Conservation (phyloP, 192 early-diverging fungal genomes). For the Haplosporangium gracile region DNA sequence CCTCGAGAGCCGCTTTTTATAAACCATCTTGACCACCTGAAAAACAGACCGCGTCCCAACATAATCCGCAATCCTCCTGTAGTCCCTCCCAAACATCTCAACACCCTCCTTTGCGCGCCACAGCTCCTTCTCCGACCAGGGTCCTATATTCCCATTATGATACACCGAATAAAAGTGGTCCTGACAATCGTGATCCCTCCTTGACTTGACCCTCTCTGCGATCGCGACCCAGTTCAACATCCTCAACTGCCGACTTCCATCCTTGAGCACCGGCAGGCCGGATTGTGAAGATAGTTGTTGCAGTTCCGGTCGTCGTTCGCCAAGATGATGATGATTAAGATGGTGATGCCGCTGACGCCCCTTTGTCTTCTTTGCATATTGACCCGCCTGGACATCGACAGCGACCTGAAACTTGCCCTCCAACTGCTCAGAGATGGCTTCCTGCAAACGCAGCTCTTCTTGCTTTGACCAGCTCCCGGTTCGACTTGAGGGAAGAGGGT, state of each 20-base stretch:
- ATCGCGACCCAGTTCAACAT: conserved; percentile 11
- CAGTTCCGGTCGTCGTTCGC: neutral
- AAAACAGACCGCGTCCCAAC: too few species aligned
- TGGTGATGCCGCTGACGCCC: too few species aligned
- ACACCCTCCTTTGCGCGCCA: too few species aligned
- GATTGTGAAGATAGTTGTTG: neutral
- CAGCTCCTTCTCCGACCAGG: too few species aligned
- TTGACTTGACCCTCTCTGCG: neutral
- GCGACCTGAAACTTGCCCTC: neutral
- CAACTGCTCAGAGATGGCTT: conserved; percentile 3
- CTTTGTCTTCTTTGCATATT: neutral
- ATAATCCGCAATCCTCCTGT: too few species aligned
- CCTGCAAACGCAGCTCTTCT: neutral
- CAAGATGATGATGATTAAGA: neutral
- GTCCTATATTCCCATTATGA: too few species aligned
- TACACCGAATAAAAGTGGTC: too few species aligned
- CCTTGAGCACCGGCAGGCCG: neutral
- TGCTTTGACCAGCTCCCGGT: neutral
- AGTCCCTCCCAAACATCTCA: too few species aligned
- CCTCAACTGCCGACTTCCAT: neutral
- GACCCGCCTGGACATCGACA: neutral
- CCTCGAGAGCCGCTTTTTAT: too few species aligned
- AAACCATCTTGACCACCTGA: too few species aligned
- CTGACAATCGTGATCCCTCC: neutral
- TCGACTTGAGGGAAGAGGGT: neutral